These are phyloP conservation scores for Linum trigynum DNA, from an alignment of 345 rosid species.

Conservation along the genomic window DNA sequence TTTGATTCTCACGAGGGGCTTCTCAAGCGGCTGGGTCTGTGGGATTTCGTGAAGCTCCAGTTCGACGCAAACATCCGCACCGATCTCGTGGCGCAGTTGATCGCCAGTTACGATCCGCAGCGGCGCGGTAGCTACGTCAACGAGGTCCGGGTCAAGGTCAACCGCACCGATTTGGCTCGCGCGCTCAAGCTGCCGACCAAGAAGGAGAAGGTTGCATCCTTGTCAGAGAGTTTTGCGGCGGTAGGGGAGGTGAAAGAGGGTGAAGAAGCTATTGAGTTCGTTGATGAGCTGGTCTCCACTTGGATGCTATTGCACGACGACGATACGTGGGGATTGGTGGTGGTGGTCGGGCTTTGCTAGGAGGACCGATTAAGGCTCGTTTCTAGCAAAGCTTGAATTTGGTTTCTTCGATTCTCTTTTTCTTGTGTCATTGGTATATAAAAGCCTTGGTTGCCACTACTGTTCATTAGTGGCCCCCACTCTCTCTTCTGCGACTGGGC, in stretches of 20 bases:
- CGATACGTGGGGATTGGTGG: slow-evolving; percentile 56
- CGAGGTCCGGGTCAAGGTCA: slow-evolving; percentile 41
- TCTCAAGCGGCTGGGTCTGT: slow-evolving; percentile 53
- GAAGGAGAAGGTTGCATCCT: slow-evolving; percentile 33
- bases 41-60: slow-evolving; percentile 76
- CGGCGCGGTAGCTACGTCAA: slow-evolving; percentile 51
- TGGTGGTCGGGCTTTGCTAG: slow-evolving; percentile 22
- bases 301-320: slow-evolving; percentile 69
- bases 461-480: too few species aligned
- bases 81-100: slow-evolving; percentile 50
- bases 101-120: slow-evolving; percentile 38
- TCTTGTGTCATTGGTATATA: slow-evolving; percentile 25
- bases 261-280: slow-evolving; percentile 40
- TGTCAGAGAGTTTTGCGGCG: slow-evolving; percentile 10
- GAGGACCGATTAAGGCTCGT: slow-evolving; percentile 62
- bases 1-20: slow-evolving; percentile 47
- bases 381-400: slow-evolving; percentile 17
- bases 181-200: slow-evolving; percentile 56
- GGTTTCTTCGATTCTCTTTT: slow-evolving; percentile 13
- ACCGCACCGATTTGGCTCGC: slow-evolving; percentile 69
- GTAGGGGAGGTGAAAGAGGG: slow-evolving; percentile 29
- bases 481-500: too few species aligned
- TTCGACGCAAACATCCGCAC: slow-evolving; percentile 41
- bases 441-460: too few species aligned
- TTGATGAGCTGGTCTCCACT: slow-evolving; percentile 49